Base-by-base conservation (phyloP, 768 basidiomycete species). In the Phaffia australis region DNA sequence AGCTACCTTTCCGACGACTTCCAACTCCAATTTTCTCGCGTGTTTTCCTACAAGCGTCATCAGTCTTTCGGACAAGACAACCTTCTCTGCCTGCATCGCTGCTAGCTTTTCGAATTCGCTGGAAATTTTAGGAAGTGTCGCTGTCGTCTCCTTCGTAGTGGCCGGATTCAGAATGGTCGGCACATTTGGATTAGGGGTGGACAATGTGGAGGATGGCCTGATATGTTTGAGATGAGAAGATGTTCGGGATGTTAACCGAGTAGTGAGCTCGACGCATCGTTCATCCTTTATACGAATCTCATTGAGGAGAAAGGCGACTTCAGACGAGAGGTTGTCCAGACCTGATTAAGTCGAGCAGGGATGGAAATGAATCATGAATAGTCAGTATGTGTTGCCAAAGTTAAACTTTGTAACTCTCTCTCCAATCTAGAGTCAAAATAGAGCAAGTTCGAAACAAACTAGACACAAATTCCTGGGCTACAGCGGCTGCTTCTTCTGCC, bases 381-480 rank as follows among this genome's bases (percentile, higher is more conserved):
- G 16, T 56, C n/a, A n/a, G 27, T 27, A 35, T n/a, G 6, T 47
- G 54, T 25, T 46, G 21, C 55, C 25, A 47, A 46, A 11, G 56
- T 49, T 23, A 65, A 30, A 49, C 27, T 23, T 52, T 18, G 62
- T 15, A 23, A 35, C 8, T 46, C 15, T n/a, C 14, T 15, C 9
- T 21, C 14, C 15, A 35, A 23, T 25, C 30, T 27, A 1, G 16
- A 1, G 18, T 15, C 23, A 46, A 27, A 7, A 23, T 4, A n/a
- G 3, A 19, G 7, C 25, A n/a, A 48, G 50, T 18, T 19, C 23
- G 15, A 4, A 19, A 30, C 66, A 15, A 0, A 68, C 66, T 62
- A 7, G 66, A 68, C 48, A 68, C 60, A 35, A 51, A 68, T 35
- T 68, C 66, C 66, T 68, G 66, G 42, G 66, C 66, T 7, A 68